Conservation (phyloP, 1,284 basidiomycete species). For the Cryptococcus hybrid region DNA sequence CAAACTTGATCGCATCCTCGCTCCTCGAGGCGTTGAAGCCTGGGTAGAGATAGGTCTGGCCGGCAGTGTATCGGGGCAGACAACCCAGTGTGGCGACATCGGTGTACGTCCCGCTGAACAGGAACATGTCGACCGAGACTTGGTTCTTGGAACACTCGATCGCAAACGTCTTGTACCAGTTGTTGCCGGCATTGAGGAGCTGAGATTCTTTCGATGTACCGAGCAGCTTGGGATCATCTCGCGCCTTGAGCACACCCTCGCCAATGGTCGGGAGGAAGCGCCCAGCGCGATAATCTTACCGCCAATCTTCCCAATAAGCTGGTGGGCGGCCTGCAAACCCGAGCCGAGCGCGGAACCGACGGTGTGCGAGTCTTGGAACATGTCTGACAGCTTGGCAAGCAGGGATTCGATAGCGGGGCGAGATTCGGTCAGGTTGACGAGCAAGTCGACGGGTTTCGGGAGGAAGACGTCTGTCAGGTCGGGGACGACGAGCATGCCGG, state of each 20-base stretch:
- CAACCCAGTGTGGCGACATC: slow-evolving; percentile 81
- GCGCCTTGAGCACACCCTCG: slow-evolving; percentile 87
- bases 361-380: slow-evolving; percentile 92
- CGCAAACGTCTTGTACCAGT: slow-evolving; percentile 98
- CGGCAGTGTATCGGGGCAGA: slow-evolving; percentile 95
- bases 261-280: slow-evolving; percentile 73
- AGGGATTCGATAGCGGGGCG: slow-evolving; percentile 78
- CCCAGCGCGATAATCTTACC: slow-evolving; percentile 88
- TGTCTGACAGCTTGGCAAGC: slow-evolving; percentile 80
- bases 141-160: slow-evolving; percentile 98
- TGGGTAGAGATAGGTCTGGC: slow-evolving; percentile 98
- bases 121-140: slow-evolving; percentile 99
- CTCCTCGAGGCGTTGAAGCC: slow-evolving; percentile 92
- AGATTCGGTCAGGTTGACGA: slow-evolving; percentile 88
- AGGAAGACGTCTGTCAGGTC: slow-evolving; percentile 97
- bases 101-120: slow-evolving; percentile 89
- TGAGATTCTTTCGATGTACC: slow-evolving; percentile 93
- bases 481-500: slow-evolving; percentile 94
- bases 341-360: slow-evolving; percentile 96
- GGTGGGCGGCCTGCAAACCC: slow-evolving; percentile 92
- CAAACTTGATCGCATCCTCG: slow-evolving; percentile 97
- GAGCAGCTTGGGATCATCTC: slow-evolving; percentile 94
- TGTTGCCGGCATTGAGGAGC: slow-evolving; percentile 80
- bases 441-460: slow-evolving; percentile 91
- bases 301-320: slow-evolving; percentile 89